Conservation (phyloP, 805 yeast species). For the Yarrowia sp. region DNA sequence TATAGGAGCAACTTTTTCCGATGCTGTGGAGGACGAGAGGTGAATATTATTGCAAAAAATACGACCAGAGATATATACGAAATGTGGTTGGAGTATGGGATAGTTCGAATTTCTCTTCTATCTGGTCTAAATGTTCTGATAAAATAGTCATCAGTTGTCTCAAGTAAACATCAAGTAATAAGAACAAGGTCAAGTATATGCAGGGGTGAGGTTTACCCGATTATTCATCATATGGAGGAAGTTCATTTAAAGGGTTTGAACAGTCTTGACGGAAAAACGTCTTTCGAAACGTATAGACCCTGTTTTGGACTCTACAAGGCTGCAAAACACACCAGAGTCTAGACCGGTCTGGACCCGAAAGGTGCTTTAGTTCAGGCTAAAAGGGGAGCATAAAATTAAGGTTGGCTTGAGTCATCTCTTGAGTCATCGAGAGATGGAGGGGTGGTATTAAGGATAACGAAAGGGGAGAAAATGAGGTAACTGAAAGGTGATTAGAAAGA, state of each 20-base stretch:
- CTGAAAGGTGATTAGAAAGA: too few relatives aligned
- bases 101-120: too few relatives aligned
- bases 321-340: not conserved
- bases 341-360: slow-evolving; percentile 25
- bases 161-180: not conserved
- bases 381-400: not conserved
- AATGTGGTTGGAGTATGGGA: too few relatives aligned
- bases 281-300: too few relatives aligned
- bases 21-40: not conserved
- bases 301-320: too few relatives aligned
- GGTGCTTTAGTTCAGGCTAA: not conserved
- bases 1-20: slow-evolving; percentile 20
- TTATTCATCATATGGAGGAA: not conserved
- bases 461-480: too few relatives aligned
- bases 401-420: slow-evolving; percentile 6
- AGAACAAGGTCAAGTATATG: not conserved
- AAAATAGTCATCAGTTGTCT: not conserved
- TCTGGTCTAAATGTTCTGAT: not conserved
- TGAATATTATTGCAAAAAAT: too few relatives aligned
- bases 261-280: not conserved
- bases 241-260: too few relatives aligned
- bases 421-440: slow-evolving; percentile 1
- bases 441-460: too few relatives aligned
- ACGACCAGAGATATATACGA: too few relatives aligned
- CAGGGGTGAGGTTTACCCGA: not conserved